These are phyloP conservation scores for Cryphonectria carpinicola DNA, from an alignment of 2,329 filamentous ascomycete genomes.

Conservation along the genomic window DNA sequence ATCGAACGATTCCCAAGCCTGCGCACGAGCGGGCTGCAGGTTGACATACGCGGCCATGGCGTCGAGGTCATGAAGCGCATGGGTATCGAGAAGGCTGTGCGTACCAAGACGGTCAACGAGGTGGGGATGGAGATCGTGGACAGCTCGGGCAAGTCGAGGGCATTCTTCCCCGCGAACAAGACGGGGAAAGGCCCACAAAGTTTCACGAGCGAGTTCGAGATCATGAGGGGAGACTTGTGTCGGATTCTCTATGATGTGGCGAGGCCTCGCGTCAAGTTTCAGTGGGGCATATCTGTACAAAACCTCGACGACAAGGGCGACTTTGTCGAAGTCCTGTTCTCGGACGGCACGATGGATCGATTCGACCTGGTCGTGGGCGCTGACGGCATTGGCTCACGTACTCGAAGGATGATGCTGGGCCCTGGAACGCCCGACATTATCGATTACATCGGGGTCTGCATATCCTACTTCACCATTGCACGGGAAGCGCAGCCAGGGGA, in stretches of 20 bases:
- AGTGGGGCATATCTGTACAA: conserved; percentile 36
- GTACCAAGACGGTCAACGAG: conserved; percentile 16
- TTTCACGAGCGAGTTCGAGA: conserved; percentile 61
- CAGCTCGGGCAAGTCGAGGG: conserved; percentile 44
- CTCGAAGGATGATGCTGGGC: conserved; percentile 47
- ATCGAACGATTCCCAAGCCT: conserved; percentile 46
- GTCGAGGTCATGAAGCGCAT: conserved; percentile 55
- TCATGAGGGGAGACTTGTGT: conserved; percentile 60
- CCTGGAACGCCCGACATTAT: conserved; percentile 23
- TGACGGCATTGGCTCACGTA: conserved; percentile 55
- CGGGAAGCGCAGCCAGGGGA: conserved; percentile 11
- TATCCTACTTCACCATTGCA: conserved; percentile 30
- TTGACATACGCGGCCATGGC: conserved; percentile 58
- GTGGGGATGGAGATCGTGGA: conserved; percentile 44
- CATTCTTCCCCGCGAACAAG: conserved; percentile 45
- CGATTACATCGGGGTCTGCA: conserved; percentile 27
- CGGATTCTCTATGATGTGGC: conserved; percentile 49
- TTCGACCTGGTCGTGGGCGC: conserved; percentile 59
- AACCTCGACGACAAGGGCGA: conserved; percentile 35
- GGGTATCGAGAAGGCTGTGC: conserved; percentile 48
- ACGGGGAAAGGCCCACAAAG: conserved; percentile 46
- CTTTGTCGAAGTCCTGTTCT: conserved; percentile 41
- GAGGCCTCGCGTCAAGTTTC: conserved; percentile 34
- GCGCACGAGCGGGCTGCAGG: conserved; percentile 53
- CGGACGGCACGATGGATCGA: conserved; percentile 44